Evolutionary conservation across 768 basidiomycete genomes (phyloP), one percentile per base, ranked within the genome.

Genomic region (Rhodotorula graminis): DNA sequence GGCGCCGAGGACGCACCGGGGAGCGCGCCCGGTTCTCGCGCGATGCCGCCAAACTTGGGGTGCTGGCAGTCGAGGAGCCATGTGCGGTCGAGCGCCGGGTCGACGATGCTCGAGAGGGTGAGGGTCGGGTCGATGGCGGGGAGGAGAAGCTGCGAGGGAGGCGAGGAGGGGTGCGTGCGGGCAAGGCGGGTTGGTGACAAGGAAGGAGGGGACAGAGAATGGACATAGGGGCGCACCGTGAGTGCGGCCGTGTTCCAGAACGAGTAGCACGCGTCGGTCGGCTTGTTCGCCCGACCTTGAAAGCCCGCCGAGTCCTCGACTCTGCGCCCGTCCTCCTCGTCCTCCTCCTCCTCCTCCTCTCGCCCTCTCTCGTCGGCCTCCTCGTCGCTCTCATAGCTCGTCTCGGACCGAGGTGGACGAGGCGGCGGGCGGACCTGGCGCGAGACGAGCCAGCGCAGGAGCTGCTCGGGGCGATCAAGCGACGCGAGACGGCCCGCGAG

Each of bases 221-320:
- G n/a, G n/a, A n/a, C n/a, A n/a, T n/a, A n/a, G n/a, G n/a, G 37
- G 80, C 86, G 64, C 73, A 94, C 94, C 78, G 85, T 81, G 18
- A 97, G 81, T 0, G 91, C 84, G 16, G 88, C 93, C 7, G 91
- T 89, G 76, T 89, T 90, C 95, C 95, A 99, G 81, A 96, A 98
- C 74, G 90, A 91, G 81, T 99, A 99, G 80, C 95, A 99, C 6
- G 93, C 91, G 74, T 98, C 95, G 11, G 89, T 86, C 9, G 85
- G 83, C 82, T 99, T 99, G 69, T 87, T 88, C 3, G 92, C 92
- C 33, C 95, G 85, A 4, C 95, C 95, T 76, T 89, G 84, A 79
- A 93, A 96, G 0, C 95, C 95, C 0, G 92, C 92, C 0, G 84
- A 83, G 0, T 77, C 71, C 25, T 46, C 16, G 37, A 18, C 0